Evolutionary conservation across 768 basidiomycete species (phyloP).

Genomic region (Naganishia kalamii): DNA sequence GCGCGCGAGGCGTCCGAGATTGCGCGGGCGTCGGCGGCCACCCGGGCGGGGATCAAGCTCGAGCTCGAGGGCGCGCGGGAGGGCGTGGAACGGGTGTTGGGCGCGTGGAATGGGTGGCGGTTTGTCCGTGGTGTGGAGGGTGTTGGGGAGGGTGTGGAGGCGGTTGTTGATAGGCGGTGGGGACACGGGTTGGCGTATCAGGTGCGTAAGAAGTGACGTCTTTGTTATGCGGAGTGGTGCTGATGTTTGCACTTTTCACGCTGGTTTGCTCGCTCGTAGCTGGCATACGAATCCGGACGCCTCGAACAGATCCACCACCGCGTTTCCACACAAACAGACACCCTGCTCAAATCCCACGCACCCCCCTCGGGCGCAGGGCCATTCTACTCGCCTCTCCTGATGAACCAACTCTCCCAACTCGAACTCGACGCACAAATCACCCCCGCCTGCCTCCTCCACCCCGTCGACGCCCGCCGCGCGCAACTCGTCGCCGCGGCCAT

Average conservation of each 20-base stretch:
- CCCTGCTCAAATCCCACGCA: slow-evolving; percentile 23
- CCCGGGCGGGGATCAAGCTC: slow-evolving; percentile 29
- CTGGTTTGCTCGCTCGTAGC: slow-evolving; percentile 21
- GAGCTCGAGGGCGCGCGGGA: slow-evolving; percentile 22
- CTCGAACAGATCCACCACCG: slow-evolving; percentile 33
- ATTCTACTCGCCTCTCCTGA: slow-evolving; percentile 38
- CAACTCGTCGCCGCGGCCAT: slow-evolving; percentile 30
- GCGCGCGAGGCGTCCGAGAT: slow-evolving; percentile 1
- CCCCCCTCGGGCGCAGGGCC: slow-evolving; percentile 21
- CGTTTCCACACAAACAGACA: slow-evolving; percentile 25
- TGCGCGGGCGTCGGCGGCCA: neutral
- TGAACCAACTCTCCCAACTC: slow-evolving; percentile 35
- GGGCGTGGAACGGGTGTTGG: slow-evolving; percentile 22
- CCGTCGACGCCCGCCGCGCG: slow-evolving; percentile 31
- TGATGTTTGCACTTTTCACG: neutral
- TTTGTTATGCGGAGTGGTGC: neutral
- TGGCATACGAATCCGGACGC: slow-evolving; percentile 40
- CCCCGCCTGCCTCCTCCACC: slow-evolving; percentile 30
- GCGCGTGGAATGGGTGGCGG: slow-evolving; percentile 29
- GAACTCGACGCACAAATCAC: slow-evolving; percentile 19
- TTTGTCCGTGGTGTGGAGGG: slow-evolving; percentile 29
- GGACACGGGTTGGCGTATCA: slow-evolving; percentile 31
- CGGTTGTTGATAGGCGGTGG: slow-evolving; percentile 27
- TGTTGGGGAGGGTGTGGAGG: slow-evolving; percentile 31
- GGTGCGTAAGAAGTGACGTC: slow-evolving; percentile 26